A percentile compares a stretch with the other conserved stretches of the same genome.
Conservation (phyloP, 441 rosid species). For the Gossypium gossypioides region DNA sequence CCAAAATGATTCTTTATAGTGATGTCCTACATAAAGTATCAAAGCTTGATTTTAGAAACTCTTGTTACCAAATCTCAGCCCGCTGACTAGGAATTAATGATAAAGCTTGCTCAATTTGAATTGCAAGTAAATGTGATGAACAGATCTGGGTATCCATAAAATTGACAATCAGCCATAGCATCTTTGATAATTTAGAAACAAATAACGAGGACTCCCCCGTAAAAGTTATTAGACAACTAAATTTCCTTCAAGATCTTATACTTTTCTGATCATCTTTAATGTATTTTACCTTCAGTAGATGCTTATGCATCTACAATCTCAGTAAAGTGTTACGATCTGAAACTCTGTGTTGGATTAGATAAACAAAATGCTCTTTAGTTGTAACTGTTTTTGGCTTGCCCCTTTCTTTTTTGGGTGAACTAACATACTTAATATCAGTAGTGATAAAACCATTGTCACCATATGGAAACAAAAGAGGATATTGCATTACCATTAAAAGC, state of each 20-base stretch:
- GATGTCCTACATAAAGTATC: not conserved
- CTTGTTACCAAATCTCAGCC: not conserved
- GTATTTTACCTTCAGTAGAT: not conserved
- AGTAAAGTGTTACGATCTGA: not conserved
- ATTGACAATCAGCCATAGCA: not conserved
- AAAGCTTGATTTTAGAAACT: not conserved
- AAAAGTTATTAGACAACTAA: not conserved
- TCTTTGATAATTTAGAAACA: not conserved
- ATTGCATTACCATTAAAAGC: not conserved
- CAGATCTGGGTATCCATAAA: not conserved
- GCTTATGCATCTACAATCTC: not conserved
- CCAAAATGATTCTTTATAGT: not conserved
- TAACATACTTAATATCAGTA: not conserved
- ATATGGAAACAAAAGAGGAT: not conserved
- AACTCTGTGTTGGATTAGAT: not conserved
- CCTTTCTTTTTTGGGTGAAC: not conserved
- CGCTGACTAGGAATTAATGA: not conserved
- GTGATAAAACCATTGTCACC: not conserved
- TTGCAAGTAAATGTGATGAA: not conserved
- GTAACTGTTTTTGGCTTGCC: not conserved
- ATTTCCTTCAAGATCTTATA: not conserved
- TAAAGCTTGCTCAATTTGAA: not conserved
- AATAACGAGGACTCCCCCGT: not conserved
- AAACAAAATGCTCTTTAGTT: not conserved
- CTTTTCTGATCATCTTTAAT: not conserved